Conservation (phyloP, 2,329 filamentous ascomycete genomes). For the Dichotomopilus funicola region DNA sequence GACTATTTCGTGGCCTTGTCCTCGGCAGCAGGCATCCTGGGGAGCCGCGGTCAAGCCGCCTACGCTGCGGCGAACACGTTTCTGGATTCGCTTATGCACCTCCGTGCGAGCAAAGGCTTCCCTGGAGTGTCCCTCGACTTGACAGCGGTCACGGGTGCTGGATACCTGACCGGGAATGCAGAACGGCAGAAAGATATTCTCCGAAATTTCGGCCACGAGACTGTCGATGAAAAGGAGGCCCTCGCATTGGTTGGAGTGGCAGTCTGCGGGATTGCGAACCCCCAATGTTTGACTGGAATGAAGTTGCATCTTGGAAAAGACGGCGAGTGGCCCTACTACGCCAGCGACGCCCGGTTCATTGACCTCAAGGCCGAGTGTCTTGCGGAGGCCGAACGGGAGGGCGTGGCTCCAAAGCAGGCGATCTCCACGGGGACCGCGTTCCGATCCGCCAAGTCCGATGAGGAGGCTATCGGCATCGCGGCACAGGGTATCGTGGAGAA, state of each 20-base stretch:
- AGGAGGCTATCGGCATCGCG: slow-evolving; percentile 26
- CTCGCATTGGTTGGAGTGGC: slow-evolving; percentile 44
- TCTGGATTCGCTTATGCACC: slow-evolving; percentile 33
- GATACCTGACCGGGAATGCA: slow-evolving; percentile 43
- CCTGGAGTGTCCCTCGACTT: slow-evolving; percentile 43
- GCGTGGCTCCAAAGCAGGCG: slow-evolving; percentile 13
- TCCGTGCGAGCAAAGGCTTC: slow-evolving; percentile 29
- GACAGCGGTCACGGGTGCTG: slow-evolving; percentile 43
- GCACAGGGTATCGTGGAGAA: slow-evolving; percentile 26
- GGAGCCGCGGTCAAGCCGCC: slow-evolving; percentile 24
- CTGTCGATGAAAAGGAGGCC: slow-evolving; percentile 46
- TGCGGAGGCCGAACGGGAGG: slow-evolving; percentile 20
- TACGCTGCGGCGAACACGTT: slow-evolving; percentile 35
- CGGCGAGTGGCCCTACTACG: slow-evolving; percentile 23
- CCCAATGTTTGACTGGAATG: slow-evolving; percentile 28
- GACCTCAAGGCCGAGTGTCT: slow-evolving; percentile 20
- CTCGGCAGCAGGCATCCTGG: slow-evolving; percentile 37
- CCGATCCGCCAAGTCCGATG: slow-evolving; percentile 23
- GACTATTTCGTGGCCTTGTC: slow-evolving; percentile 25
- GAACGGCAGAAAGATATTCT: slow-evolving; percentile 40
- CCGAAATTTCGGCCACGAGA: slow-evolving; percentile 37
- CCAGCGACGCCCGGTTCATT: slow-evolving; percentile 20
- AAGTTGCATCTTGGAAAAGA: slow-evolving; percentile 22
- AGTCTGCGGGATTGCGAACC: slow-evolving; percentile 19
- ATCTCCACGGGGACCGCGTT: slow-evolving; percentile 26